A percentile compares a stretch with the other conserved stretches of the same genome.
Conservation (phyloP, 2,329 filamentous ascomycete species). For the Fusarium guadeloupense region DNA sequence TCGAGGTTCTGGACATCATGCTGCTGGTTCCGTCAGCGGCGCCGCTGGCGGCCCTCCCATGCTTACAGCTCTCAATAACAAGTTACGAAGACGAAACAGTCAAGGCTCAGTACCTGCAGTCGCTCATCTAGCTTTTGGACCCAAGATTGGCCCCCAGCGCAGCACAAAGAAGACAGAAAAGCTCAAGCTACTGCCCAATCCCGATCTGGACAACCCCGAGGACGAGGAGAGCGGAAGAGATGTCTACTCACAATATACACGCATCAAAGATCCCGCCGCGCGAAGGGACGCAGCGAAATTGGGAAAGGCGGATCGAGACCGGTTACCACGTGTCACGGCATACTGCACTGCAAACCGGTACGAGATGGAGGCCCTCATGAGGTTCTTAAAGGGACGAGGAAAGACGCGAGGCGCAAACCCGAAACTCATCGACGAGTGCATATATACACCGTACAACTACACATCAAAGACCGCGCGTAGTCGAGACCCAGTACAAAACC, state of each 20-base stretch:
- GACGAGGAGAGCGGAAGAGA: constrained; percentile 93
- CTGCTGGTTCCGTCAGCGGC: constrained; percentile 42
- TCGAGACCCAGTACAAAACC: constrained; percentile 54
- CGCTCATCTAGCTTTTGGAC: constrained; percentile 48
- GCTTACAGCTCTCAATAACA: constrained; percentile 85
- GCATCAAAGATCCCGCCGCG: constrained; percentile 96
- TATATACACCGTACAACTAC: constrained; percentile 94
- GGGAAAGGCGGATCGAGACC: constrained; percentile 90
- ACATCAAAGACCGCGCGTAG: constrained; percentile 51
- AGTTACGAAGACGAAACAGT: constrained; percentile 86
- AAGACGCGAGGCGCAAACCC: constrained; percentile 83
- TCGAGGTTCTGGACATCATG: constrained; percentile 46
- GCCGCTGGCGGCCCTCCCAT: constrained; percentile 61
- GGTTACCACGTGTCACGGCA: constrained; percentile 89
- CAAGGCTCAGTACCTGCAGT: constrained; percentile 64
- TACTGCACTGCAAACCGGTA: constrained; percentile 96
- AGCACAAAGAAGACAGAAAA: constrained; percentile 97
- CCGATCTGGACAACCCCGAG: constrained; percentile 80
- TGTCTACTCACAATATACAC: constrained; percentile 96
- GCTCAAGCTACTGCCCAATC: constrained; percentile 94
- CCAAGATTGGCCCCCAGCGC: constrained; percentile 91
- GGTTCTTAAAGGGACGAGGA: constrained; percentile 85
- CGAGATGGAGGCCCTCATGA: constrained; percentile 87
- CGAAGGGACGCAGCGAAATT: constrained; percentile 89
- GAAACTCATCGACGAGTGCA: constrained; percentile 96